Evolutionary conservation across 257 asterid genomes (phyloP).

Genomic region (Lithospermum erythrorhizon): DNA sequence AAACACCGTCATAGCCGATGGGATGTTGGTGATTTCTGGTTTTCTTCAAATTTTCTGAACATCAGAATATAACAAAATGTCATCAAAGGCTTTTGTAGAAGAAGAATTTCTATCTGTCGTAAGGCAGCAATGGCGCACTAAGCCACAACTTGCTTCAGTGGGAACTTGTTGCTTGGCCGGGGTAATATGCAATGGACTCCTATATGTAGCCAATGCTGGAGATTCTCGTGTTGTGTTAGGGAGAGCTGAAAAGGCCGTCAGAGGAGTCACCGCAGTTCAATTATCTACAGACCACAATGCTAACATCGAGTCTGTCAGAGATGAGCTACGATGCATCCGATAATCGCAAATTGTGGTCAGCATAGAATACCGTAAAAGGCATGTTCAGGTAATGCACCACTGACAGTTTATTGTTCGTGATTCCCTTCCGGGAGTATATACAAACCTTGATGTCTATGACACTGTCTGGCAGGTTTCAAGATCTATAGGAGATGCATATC

Average conservation of each 20-base stretch:
- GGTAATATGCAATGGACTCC: conserved; percentile 49
- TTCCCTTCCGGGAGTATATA: neutral
- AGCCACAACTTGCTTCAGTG: conserved; percentile 24
- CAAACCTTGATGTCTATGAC: neutral
- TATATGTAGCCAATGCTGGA: conserved; percentile 70
- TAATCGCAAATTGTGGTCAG: conserved; percentile 66
- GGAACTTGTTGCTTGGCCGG: conserved; percentile 45
- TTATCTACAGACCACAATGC: conserved; percentile 80
- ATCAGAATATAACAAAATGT: conserved; percentile 18
- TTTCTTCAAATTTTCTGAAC: conserved; percentile 11
- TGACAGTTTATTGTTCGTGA: neutral
- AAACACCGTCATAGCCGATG: conserved; percentile 1
- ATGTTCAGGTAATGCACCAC: conserved; percentile 53
- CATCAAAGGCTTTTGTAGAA: conserved; percentile 18
- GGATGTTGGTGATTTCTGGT: neutral
- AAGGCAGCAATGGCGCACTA: conserved; percentile 12
- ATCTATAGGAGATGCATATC: conserved; percentile 28
- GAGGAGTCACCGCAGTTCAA: conserved; percentile 61
- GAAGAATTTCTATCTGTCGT: conserved; percentile 20
- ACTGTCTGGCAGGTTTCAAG: conserved; percentile 18
- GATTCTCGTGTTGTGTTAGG: conserved; percentile 89
- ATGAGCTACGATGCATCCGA: conserved; percentile 76
- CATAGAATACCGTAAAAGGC: conserved; percentile 80
- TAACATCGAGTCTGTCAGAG: conserved; percentile 57
- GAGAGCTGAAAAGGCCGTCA: conserved; percentile 50